These are phyloP conservation scores for Fusarium tanahbumbuense DNA, from an alignment of 2,329 filamentous ascomycete genomes.

Conservation along the genomic window DNA sequence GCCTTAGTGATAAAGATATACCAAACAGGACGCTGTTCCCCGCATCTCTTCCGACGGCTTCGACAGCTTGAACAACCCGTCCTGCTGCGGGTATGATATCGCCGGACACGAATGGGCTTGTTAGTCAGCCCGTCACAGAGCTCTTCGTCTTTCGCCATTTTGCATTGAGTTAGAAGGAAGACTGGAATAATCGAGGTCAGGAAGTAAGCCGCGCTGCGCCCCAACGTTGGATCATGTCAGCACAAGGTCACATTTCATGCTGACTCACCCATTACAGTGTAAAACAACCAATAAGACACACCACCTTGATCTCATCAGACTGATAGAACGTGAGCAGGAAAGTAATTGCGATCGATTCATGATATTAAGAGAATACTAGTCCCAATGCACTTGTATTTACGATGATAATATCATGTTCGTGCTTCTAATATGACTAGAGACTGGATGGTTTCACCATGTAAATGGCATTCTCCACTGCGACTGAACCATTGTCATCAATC, in stretches of 20 bases:
- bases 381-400: no score
- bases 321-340: no score
- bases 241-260: neutral
- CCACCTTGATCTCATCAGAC: neutral
- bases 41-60: slow-evolving; percentile 16
- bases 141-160: neutral
- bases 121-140: neutral
- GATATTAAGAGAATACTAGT: no score
- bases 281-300: neutral
- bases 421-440: accelerated
- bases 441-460: slow-evolving; percentile 2
- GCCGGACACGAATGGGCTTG: neutral
- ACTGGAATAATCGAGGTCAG: neutral
- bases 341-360: no score
- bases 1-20: neutral
- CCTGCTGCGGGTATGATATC: slow-evolving; percentile 15
- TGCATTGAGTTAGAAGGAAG: neutral
- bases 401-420: no score
- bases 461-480: slow-evolving; percentile 11
- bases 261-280: neutral
- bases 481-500: neutral
- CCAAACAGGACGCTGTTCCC: slow-evolving; percentile 22
- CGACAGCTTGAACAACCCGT: slow-evolving; percentile 24
- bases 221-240: neutral
- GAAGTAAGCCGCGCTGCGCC: neutral